Evolutionary conservation across 441 rosid species (phyloP), one percentile per base, ranked within the genome.

Genomic region (Populus trichocarpa): DNA sequence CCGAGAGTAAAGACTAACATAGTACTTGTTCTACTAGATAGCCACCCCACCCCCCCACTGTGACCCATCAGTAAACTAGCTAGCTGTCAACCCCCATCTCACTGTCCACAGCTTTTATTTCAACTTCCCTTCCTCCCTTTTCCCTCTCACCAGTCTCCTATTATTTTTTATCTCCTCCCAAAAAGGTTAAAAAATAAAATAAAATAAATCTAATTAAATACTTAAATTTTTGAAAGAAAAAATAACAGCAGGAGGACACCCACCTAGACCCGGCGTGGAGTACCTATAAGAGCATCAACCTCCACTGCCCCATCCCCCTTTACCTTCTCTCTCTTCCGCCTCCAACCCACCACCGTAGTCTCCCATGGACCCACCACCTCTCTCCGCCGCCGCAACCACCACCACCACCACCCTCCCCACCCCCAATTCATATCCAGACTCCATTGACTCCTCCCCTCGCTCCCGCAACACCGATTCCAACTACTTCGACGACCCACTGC

Each of bases 381-480:
- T 66, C 68, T 22, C 78, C 75, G 68, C 68, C 71, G 9, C 78
- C 85, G 4, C 81, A 76, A 1, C 76, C 59, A 3, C 79, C 38
- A 1, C 76, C 59, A 3, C 79, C 38, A 2, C 71, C 28, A 42
- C 87, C 20, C 10, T 80, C 30, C 7, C 84, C 36, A 30, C 86
- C 70, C 57, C 75, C n/a, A 13, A 71, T 5, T 30, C 77, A 79
- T 89, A 84, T 80, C 85, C 91, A 2, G 95, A 92, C 18, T 93
- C 97, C 64, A 28, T 86, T 8, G 95, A 93, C 59, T 95, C 98
- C 35, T 88, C 98, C 13, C 97, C 98, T 8, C 86, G 93, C 63
- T 93, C 99, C 16, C 99, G 97, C 71, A 86, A 87, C 86, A 86
- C 91, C 70, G 97, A 93, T 20, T 85, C 88, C 66, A 46, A 46